phyloP scores from a whole-genome alignment of 2,329 filamentous ascomycete species.

The Penicillium thymicola region DNA sequence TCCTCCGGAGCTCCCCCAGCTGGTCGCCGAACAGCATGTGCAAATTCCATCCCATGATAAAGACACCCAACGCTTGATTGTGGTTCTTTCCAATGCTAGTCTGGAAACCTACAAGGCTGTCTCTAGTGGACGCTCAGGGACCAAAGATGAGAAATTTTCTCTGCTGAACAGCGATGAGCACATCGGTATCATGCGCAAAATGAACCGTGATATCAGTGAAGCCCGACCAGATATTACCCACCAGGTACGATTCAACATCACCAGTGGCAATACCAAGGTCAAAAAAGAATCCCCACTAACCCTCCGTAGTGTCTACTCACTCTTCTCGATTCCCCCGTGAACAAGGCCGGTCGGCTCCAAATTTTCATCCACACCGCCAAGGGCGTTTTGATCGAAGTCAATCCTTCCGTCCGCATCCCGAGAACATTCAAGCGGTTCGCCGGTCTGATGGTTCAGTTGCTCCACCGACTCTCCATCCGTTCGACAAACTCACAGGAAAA shows the following conservation, averaged over 20 bases:
- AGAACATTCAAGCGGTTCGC: slow-evolving; percentile 99
- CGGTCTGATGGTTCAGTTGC: slow-evolving; percentile 95
- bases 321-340: slow-evolving; percentile 94
- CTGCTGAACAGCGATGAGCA: slow-evolving; percentile 98
- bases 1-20: slow-evolving; percentile 81
- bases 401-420: slow-evolving; percentile 94
- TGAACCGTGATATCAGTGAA: slow-evolving; percentile 98
- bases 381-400: slow-evolving; percentile 95
- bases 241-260: slow-evolving; percentile 64
- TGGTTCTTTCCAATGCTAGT: slow-evolving; percentile 94
- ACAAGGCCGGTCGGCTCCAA: slow-evolving; percentile 95
- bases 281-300: slow-evolving; percentile 6
- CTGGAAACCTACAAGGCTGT: slow-evolving; percentile 96
- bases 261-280: not conserved
- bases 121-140: slow-evolving; percentile 62
- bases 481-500: slow-evolving; percentile 98
- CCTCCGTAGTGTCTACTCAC: slow-evolving; percentile 80
- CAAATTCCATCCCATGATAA: slow-evolving; percentile 85
- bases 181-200: slow-evolving; percentile 98
- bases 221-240: slow-evolving; percentile 97
- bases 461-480: slow-evolving; percentile 92
- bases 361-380: slow-evolving; percentile 99
- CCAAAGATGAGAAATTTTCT: slow-evolving; percentile 88
- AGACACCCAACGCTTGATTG: slow-evolving; percentile 85
- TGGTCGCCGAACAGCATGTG: slow-evolving; percentile 87